Evolutionary conservation across 345 rosid genomes (phyloP).

Genomic region (Syzygium aqueum): DNA sequence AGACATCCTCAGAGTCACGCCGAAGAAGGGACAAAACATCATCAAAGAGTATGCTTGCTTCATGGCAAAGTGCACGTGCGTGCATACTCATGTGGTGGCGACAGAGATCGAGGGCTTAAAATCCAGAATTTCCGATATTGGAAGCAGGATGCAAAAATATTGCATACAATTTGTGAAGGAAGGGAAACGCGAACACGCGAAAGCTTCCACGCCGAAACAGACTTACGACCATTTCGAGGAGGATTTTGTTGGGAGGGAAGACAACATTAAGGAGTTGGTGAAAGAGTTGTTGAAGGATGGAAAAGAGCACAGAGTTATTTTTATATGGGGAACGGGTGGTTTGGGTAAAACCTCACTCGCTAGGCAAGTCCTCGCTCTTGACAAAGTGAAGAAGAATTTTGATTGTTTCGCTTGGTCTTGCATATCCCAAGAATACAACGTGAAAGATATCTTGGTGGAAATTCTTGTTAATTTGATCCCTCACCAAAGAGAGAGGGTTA

Average conservation of each 20-base stretch:
- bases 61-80: background rate
- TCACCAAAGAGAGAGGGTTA: constrained; percentile 13
- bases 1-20: no score
- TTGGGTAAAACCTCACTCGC: constrained; percentile 44
- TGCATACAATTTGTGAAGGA: constrained; percentile 6
- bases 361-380: constrained; percentile 12
- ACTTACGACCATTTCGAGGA: constrained; percentile 17
- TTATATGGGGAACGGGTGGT: constrained; percentile 45
- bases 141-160: constrained; percentile 15
- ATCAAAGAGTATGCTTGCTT: no score
- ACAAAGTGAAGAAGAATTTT: constrained; percentile 9
- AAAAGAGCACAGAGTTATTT: constrained; percentile 2
- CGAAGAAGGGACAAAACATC: no score
- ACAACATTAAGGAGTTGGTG: constrained; percentile 8
- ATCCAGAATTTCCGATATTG: constrained; percentile 18
- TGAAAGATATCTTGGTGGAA: constrained; percentile 16
- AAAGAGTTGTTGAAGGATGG: constrained; percentile 1
- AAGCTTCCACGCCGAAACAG: background rate
- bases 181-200: background rate
- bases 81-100: constrained; percentile 6
- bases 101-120: constrained; percentile 14
- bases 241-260: constrained; percentile 19
- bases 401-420: constrained; percentile 25
- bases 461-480: constrained; percentile 17
- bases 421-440: constrained; percentile 23